Percentiles rank a stretch among this genome's conserved stretches.
Evolutionary conservation across 1,284 basidiomycete species (phyloP).

Genomic region (Athelia sp.): DNA sequence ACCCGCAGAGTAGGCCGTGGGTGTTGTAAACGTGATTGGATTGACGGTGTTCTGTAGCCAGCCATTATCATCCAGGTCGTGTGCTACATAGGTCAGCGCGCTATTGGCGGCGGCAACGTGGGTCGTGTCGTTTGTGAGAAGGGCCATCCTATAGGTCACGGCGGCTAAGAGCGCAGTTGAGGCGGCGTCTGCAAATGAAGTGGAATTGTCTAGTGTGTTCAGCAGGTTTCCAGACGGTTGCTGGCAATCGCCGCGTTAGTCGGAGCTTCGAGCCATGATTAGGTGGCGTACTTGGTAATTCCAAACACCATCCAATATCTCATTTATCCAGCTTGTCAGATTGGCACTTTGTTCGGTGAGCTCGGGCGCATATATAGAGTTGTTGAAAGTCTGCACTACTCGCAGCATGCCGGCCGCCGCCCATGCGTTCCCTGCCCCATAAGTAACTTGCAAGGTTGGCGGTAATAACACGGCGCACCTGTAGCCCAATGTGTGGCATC

Average conservation of each 20-base stretch:
- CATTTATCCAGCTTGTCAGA: slow-evolving; percentile 52
- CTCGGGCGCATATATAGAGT: slow-evolving; percentile 33
- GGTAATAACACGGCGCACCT: slow-evolving; percentile 16
- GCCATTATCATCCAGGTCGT: slow-evolving; percentile 35
- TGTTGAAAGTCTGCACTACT: slow-evolving; percentile 51
- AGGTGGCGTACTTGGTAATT: slow-evolving; percentile 31
- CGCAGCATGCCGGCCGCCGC: slow-evolving; percentile 64
- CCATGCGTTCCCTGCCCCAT: slow-evolving; percentile 57
- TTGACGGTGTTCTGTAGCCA: slow-evolving; percentile 63
- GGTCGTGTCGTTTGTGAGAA: slow-evolving; percentile 25
- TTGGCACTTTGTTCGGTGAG: slow-evolving; percentile 42
- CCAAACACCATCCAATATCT: slow-evolving; percentile 51
- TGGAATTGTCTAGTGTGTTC: slow-evolving; percentile 47
- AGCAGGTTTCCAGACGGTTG: slow-evolving; percentile 36
- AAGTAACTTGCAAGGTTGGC: not conserved
- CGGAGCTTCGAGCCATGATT: not conserved
- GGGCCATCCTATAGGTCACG: slow-evolving; percentile 42
- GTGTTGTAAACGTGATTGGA: slow-evolving; percentile 48
- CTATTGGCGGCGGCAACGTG: slow-evolving; percentile 38
- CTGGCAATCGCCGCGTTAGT: slow-evolving; percentile 3
- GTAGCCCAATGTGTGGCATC: slow-evolving; percentile 52
- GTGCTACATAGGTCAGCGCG: slow-evolving; percentile 30
- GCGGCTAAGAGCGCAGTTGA: slow-evolving; percentile 51
- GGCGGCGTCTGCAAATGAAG: slow-evolving; percentile 46
- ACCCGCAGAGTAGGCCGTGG: slow-evolving; percentile 27